Conservation (phyloP, 1,139 yeast genomes). For the Suhomyces maxii region DNA sequence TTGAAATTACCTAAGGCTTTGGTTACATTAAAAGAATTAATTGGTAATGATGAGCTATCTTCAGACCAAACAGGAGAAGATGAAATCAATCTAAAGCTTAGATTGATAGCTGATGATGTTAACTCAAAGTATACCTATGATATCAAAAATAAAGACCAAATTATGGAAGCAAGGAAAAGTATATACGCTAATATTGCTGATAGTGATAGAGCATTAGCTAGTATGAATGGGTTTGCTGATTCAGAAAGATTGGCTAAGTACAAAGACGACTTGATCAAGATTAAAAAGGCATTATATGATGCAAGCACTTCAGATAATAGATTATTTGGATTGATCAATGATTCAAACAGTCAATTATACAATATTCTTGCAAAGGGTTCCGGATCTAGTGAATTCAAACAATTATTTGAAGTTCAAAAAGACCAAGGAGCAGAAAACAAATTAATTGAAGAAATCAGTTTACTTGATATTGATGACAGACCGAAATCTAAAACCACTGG, state of each 20-base stretch:
- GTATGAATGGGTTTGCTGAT: conserved; percentile 6
- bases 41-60: conserved; percentile 11
- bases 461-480: conserved; percentile 64
- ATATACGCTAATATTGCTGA: conserved; percentile 40
- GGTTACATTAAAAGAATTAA: conserved; percentile 49
- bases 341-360: conserved; percentile 28
- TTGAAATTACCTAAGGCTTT: conserved; percentile 73
- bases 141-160: conserved; percentile 22
- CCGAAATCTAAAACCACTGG: conserved; percentile 24
- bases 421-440: conserved; percentile 8
- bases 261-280: conserved; percentile 53
- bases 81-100: conserved; percentile 19
- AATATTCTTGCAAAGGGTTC: conserved; percentile 35
- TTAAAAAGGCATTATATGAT: conserved; percentile 65
- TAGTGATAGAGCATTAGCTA: conserved; percentile 32
- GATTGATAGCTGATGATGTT: conserved; percentile 30
- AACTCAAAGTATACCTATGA: conserved; percentile 24
- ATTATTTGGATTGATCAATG: conserved; percentile 41
- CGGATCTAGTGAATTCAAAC: conserved; percentile 30
- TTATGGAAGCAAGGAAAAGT: conserved; percentile 34
- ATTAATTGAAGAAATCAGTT: conserved; percentile 38
- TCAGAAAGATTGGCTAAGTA: conserved; percentile 17
- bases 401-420: conserved; percentile 24
- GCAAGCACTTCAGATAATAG: conserved; percentile 69
- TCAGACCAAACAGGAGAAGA: neutral